Evolutionary conservation across 176 grass and related monocot genomes (phyloP).

Genomic region (Oryza glumipatula): DNA sequence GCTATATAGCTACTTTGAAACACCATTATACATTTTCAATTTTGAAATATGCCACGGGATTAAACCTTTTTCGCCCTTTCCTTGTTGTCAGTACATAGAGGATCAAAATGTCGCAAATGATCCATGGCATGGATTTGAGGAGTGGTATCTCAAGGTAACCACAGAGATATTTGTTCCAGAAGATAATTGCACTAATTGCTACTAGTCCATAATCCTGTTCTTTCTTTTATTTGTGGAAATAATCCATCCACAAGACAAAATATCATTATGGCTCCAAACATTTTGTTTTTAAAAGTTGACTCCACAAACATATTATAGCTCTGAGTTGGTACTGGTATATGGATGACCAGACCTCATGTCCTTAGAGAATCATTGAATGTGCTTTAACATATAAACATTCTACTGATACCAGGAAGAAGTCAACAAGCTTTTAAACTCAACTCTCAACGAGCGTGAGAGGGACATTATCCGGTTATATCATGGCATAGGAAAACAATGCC

Average conservation of each 20-base stretch:
- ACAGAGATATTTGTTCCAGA: slow-evolving; percentile 15
- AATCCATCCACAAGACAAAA: background rate
- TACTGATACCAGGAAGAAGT: slow-evolving; percentile 78
- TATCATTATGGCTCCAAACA: background rate
- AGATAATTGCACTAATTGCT: background rate
- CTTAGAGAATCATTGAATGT: background rate
- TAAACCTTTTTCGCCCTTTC: slow-evolving; percentile 15
- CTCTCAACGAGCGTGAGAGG: slow-evolving; percentile 81
- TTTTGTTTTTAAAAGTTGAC: background rate
- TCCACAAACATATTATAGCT: background rate
- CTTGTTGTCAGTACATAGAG: slow-evolving; percentile 70
- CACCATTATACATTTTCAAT: slow-evolving; percentile 8
- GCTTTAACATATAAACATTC: slow-evolving; percentile 30
- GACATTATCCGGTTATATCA: slow-evolving; percentile 88
- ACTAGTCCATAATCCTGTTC: background rate
- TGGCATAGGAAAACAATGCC: slow-evolving; percentile 71
- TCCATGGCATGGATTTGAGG: slow-evolving; percentile 90
- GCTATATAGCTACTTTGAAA: slow-evolving; percentile 20
- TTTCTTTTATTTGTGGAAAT: background rate
- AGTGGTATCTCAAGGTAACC: slow-evolving; percentile 78
- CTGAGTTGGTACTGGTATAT: background rate
- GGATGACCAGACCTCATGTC: background rate
- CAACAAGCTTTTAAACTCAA: slow-evolving; percentile 66
- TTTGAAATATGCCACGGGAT: background rate
- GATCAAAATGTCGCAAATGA: slow-evolving; percentile 81